Base-by-base conservation (phyloP, 2,329 filamentous ascomycete species). In the Arthrocladium fulminans region DNA sequence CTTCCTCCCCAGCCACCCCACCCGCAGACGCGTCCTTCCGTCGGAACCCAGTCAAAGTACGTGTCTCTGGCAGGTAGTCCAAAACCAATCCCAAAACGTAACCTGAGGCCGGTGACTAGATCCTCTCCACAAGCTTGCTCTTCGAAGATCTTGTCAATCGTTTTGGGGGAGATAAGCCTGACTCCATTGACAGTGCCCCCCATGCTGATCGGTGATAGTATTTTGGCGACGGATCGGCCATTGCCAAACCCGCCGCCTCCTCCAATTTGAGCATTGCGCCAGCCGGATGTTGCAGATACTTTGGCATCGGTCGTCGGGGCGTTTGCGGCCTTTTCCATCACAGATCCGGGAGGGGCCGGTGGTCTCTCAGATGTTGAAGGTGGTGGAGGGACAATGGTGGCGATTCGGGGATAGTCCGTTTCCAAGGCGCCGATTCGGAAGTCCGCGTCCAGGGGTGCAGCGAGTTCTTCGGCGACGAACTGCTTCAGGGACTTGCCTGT, bases 1-100 rank as follows among this genome's bases (percentile, higher is more conserved):
- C 70, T 71, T 0, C 72, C 72, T 9, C 72, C 72, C 65, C 65
- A 73, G 0, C 72, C 72, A 22, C 64, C 62, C 70, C 72, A 73
- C 47, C 63, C 71, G n/a, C n/a, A n/a, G n/a, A n/a, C n/a, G n/a
- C n/a, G n/a, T n/a, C n/a, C n/a, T n/a, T n/a, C n/a, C n/a, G n/a
- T n/a, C 1, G 65, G 64, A 29, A 65, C 45, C 57, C 58, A 65
- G 3, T 56, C 46, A 2, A 59, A 48, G 58, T 50, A 15, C 59
- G 58, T 12, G n/a, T 62, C 56, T 12, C 59, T 60, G n/a, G 2
- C 62, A 49, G 12, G n/a, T n/a, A 74, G 49, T 0, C 58, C 68
- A 40, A 63, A 68, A 0, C 72, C 73, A 25, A 71, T 64, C 0
- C 71, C 73, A 38, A 68, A 71, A 1, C 67, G 63, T 0, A 72